Evolutionary conservation across 2,329 filamentous ascomycete species (phyloP), one percentile per base, ranked within the genome.

Genomic region (Whalleya microplaca): DNA sequence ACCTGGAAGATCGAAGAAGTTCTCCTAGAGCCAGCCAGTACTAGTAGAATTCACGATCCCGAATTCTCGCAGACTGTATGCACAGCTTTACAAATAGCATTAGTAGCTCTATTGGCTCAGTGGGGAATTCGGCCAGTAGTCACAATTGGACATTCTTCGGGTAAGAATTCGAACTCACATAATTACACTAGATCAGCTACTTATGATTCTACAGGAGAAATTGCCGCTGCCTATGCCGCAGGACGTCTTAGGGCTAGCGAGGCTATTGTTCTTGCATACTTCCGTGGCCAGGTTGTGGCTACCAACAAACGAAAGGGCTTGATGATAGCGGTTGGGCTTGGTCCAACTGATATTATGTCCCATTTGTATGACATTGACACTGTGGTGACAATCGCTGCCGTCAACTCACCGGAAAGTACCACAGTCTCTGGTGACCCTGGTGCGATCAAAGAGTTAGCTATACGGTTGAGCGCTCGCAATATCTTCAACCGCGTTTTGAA

Each of bases 291-390:
- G 12, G 43, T 40, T 0, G 55, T 61, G 2, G 9, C 29, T 1
- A 41, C 16, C 16, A 51, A 52, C 19, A 2, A 37, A 29, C 21
- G 29, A 21, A n/a, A 23, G 2, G 54, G 58, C 0, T 21, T 45
- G 9, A 61, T 61, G 55, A 6, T 58, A 14, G 58, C 58, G 1
- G 58, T 53, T 7, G 58, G 45, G 16, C n/a, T 58, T 7, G 54
- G 48, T 2, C 1, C 20, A 3, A 18, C 45, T 19, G n/a, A 45
- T 20, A 14, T 51, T 9, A 19, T 18, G 1, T 23, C 21, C 19
- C 29, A 41, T 3, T n/a, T 62, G 1, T 21, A 37, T 0, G 45
- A 21, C 1, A n/a, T 48, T 2, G 23, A 46, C 12, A 21, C n/a
- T 14, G 9, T 48, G 1, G 20, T 59, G 2, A 48, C 16, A 20